Evolutionary conservation across 345 rosid species (phyloP).

Genomic region (Brassica incana): DNA sequence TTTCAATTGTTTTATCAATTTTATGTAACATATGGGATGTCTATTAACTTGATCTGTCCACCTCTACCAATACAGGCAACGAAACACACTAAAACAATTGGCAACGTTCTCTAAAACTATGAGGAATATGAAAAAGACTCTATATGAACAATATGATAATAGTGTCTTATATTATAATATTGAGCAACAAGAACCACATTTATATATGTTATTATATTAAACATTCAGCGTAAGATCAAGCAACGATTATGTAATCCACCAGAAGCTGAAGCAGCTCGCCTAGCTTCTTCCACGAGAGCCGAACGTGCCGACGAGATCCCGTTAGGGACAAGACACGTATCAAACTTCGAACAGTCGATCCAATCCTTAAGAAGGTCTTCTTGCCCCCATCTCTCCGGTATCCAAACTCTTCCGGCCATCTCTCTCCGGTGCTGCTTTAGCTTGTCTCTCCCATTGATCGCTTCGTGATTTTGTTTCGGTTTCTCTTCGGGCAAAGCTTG

Average conservation of each 20-base stretch:
- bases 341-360: constrained; percentile 75
- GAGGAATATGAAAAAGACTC: background rate
- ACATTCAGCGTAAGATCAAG: constrained; percentile 36
- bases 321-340: constrained; percentile 47
- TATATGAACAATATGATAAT: constrained; percentile 7
- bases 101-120: background rate
- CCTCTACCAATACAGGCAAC: background rate
- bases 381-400: constrained; percentile 95
- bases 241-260: constrained; percentile 62
- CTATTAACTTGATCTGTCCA: background rate
- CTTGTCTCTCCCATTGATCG: constrained; percentile 47
- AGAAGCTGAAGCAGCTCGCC: constrained; percentile 50
- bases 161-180: constrained; percentile 14
- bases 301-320: constrained; percentile 70
- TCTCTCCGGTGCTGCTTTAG: constrained; percentile 48
- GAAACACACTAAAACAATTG: constrained; percentile 1
- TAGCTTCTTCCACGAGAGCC: constrained; percentile 64
- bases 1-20: background rate
- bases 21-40: background rate
- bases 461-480: constrained; percentile 13
- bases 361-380: constrained; percentile 77
- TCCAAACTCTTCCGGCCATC: constrained; percentile 75
- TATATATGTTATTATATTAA: background rate
- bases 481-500: constrained; percentile 12
- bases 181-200: constrained; percentile 24